Conservation (phyloP, 805 yeast genomes). For the Soucietia sequanensis region DNA sequence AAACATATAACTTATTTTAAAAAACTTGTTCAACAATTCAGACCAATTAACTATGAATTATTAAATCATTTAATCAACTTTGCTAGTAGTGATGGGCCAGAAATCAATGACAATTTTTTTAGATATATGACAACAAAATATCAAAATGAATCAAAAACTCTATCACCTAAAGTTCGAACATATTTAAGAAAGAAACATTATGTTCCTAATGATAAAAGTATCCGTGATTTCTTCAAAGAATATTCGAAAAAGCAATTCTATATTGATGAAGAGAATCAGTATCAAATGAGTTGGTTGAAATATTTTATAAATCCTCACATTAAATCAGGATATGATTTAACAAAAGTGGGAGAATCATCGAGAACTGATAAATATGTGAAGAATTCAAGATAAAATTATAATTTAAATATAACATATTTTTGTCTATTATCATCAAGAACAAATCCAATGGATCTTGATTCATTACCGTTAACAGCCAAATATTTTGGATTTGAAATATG, state of each 20-base stretch:
- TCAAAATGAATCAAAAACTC: constrained; percentile 7
- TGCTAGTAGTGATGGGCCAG: constrained; percentile 9
- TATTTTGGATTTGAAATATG: constrained; percentile 25
- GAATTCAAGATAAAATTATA: too few relatives aligned
- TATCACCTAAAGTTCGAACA: constrained; percentile 17
- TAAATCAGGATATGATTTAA: too few relatives aligned
- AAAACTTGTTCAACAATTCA: constrained; percentile 11
- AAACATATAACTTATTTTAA: constrained; percentile 23
- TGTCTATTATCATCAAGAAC: constrained; percentile 39
- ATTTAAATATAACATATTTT: constrained; percentile 36
- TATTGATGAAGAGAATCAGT: constrained; percentile 13
- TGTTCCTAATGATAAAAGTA: constrained; percentile 29
- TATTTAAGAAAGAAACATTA: constrained; percentile 21
- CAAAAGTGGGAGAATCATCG: too few relatives aligned
- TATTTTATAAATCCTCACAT: not conserved
- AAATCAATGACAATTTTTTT: constrained; percentile 24
- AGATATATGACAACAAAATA: constrained; percentile 25
- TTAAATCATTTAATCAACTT: constrained; percentile 17
- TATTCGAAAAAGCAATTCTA: constrained; percentile 32
- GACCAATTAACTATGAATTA: constrained; percentile 20
- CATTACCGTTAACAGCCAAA: constrained; percentile 28
- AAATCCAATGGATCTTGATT: constrained; percentile 30
- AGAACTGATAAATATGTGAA: too few relatives aligned
- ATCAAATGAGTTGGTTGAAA: constrained; percentile 22
- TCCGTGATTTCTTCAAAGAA: constrained; percentile 23